A percentile compares a stretch with the other conserved stretches of the same genome.
phyloP scores from a whole-genome alignment of 1,284 basidiomycete species.

The Sanghuangporus weigelae region DNA sequence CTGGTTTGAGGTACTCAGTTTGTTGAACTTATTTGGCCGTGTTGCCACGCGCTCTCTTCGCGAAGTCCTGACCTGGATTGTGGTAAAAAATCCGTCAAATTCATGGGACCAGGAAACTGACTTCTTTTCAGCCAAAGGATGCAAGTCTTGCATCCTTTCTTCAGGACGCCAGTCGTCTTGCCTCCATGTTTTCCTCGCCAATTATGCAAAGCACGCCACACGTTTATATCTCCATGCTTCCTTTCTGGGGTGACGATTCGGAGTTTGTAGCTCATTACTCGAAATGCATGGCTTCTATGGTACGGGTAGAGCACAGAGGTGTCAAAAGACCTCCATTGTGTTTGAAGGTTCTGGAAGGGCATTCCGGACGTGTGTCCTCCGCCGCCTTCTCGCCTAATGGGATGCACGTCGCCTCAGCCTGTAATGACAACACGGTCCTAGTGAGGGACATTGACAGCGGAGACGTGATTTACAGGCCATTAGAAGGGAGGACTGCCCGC shows the following conservation, averaged over 20 bases:
- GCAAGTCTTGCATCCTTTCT: not conserved
- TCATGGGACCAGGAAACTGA: not conserved
- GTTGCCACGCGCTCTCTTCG: not conserved
- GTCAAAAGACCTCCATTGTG: not conserved
- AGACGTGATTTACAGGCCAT: not conserved
- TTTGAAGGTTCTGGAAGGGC: conserved; percentile 9
- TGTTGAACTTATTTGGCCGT: conserved; percentile 14
- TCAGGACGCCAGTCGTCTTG: conserved; percentile 11
- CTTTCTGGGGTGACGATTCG: not conserved
- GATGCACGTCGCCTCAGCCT: conserved; percentile 12
- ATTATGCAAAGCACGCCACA: not conserved
- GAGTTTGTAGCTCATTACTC: not conserved
- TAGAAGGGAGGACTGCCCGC: not conserved
- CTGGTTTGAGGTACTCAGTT: conserved; percentile 19
- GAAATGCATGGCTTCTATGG: not conserved
- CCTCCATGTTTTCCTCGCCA: conserved; percentile 13
- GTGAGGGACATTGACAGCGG: conserved; percentile 11
- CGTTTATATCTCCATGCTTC: not conserved
- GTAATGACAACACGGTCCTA: conserved; percentile 6
- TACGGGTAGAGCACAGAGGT: not conserved
- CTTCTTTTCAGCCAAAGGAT: not conserved
- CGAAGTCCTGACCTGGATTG: not conserved
- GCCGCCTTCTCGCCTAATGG: conserved; percentile 17
- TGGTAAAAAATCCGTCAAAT: not conserved
- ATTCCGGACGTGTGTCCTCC: conserved; percentile 18